Evolutionary conservation across 2,329 filamentous ascomycete genomes (phyloP).

Genomic region (Fusarium beomiforme): DNA sequence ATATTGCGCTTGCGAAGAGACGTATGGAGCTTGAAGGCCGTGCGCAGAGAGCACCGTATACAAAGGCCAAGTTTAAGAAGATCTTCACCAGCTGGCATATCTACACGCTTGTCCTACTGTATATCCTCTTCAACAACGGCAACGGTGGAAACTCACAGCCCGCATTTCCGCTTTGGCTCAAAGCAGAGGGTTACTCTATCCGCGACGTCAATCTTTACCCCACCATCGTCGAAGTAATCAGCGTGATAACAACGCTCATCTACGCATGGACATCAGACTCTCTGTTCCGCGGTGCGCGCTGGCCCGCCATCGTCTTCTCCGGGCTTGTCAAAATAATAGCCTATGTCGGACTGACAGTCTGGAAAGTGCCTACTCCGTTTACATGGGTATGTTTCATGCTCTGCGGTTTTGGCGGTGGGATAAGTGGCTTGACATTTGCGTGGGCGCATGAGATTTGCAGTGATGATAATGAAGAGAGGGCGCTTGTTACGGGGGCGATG

Average conservation of each 20-base stretch:
- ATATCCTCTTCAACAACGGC: slow-evolving; percentile 74
- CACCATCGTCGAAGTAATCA: slow-evolving; percentile 65
- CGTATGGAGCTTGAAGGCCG: slow-evolving; percentile 55
- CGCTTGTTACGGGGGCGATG: slow-evolving; percentile 73
- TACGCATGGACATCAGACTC: slow-evolving; percentile 75
- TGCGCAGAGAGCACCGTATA: slow-evolving; percentile 53
- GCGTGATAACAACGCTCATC: slow-evolving; percentile 66
- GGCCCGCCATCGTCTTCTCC: slow-evolving; percentile 71
- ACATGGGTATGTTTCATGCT: slow-evolving; percentile 73
- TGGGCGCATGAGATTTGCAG: slow-evolving; percentile 63
- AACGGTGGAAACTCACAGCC: slow-evolving; percentile 59
- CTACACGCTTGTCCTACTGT: slow-evolving; percentile 66
- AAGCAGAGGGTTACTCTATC: slow-evolving; percentile 55
- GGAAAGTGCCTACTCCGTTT: slow-evolving; percentile 61
- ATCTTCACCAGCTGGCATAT: slow-evolving; percentile 75
- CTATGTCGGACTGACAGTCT: slow-evolving; percentile 53
- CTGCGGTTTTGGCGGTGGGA: slow-evolving; percentile 59
- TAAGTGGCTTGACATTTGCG: slow-evolving; percentile 58
- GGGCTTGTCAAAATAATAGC: slow-evolving; percentile 55
- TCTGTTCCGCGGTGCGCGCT: slow-evolving; percentile 66
- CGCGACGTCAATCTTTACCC: slow-evolving; percentile 62
- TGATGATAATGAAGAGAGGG: slow-evolving; percentile 70
- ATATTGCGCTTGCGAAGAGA: slow-evolving; percentile 42
- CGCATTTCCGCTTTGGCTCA: slow-evolving; percentile 63
- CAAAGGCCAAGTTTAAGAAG: slow-evolving; percentile 62